These are phyloP conservation scores for Rasamsonia emersonii DNA, from an alignment of 2,329 filamentous ascomycete species.

Conservation along the genomic window DNA sequence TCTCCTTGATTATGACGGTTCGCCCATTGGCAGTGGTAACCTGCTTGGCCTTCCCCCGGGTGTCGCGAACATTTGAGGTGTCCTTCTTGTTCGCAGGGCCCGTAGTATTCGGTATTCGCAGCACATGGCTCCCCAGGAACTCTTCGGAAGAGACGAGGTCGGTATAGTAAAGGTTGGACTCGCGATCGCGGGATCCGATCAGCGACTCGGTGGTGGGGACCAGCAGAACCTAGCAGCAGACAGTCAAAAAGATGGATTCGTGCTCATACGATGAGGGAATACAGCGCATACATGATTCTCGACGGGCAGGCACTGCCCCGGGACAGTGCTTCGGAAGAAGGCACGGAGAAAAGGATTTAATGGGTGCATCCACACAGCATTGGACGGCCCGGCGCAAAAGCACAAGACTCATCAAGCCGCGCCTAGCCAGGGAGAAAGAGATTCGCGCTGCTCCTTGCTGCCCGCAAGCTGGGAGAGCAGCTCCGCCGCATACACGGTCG, in stretches of 20 bases:
- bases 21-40: constrained; percentile 87
- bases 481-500: constrained; percentile 22
- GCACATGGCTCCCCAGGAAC: constrained; percentile 91
- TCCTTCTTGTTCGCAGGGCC: constrained; percentile 43
- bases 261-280: no score
- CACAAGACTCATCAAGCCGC: constrained; percentile 32
- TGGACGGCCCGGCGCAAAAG: constrained; percentile 28
- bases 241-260: constrained; percentile 10
- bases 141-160: constrained; percentile 86
- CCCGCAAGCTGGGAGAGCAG: constrained; percentile 20
- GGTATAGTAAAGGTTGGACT: constrained; percentile 65
- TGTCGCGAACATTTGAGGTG: constrained; percentile 66
- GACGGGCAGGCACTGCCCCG: constrained; percentile 80
- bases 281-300: constrained; percentile 68
- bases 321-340: constrained; percentile 95
- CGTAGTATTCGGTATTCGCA: constrained; percentile 61
- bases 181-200: constrained; percentile 76
- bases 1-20: constrained; percentile 90
- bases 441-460: constrained; percentile 17
- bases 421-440: constrained; percentile 14
- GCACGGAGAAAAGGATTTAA: constrained; percentile 97
- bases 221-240: constrained; percentile 59
- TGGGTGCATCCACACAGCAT: constrained; percentile 75
- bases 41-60: constrained; percentile 85
- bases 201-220: constrained; percentile 91